Evolutionary conservation across 2,329 filamentous ascomycete genomes (phyloP).

Genomic region (Talaromyces sp.): DNA sequence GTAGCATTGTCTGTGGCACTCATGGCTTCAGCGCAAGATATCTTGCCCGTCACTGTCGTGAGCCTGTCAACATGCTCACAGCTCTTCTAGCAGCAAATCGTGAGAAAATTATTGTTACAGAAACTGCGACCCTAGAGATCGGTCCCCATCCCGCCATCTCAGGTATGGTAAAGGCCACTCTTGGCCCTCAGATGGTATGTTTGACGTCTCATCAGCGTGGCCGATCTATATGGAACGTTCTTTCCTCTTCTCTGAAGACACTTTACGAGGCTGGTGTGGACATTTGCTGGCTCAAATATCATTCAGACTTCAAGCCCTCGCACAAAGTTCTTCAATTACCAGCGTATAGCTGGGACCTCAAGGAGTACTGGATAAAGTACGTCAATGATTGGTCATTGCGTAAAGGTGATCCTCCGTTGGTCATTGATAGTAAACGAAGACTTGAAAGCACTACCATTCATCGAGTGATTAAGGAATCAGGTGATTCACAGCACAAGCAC

Average conservation of each 20-base stretch:
- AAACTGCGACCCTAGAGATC: background rate
- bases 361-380: constrained; percentile 71
- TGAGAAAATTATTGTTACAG: background rate
- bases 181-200: background rate
- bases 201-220: background rate
- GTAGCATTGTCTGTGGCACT: constrained; percentile 34
- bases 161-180: background rate
- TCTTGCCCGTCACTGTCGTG: constrained; percentile 61
- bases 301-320: constrained; percentile 49
- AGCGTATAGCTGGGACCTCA: constrained; percentile 65
- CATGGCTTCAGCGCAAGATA: constrained; percentile 50
- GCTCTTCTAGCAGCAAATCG: constrained; percentile 7
- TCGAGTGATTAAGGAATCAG: background rate
- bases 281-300: constrained; percentile 67
- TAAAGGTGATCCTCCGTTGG: background rate
- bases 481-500: background rate
- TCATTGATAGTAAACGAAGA: background rate
- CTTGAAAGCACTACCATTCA: background rate
- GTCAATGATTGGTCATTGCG: constrained; percentile 60
- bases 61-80: constrained; percentile 55
- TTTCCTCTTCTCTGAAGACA: background rate
- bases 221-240: background rate
- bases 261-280: constrained; percentile 47
- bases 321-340: constrained; percentile 46
- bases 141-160: background rate